These are phyloP conservation scores for Russula sp. DNA, from an alignment of 768 basidiomycete species.

Conservation along the genomic window DNA sequence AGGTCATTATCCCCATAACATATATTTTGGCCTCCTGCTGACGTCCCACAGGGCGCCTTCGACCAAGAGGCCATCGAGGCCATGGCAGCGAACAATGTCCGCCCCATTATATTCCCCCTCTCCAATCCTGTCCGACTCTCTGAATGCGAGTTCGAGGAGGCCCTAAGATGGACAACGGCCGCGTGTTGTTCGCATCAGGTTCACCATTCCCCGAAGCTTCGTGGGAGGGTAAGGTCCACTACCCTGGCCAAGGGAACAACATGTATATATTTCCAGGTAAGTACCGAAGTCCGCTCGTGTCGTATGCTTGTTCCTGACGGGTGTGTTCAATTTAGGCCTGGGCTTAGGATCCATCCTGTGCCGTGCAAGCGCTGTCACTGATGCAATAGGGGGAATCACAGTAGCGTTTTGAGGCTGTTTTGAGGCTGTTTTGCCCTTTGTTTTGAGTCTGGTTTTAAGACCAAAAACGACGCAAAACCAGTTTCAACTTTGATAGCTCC, in stretches of 20 bases:
- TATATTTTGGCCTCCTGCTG: background rate
- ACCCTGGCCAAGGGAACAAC: conserved; percentile 92
- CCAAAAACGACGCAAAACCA: too few relatives aligned
- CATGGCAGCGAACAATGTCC: conserved; percentile 76
- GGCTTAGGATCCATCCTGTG: conserved; percentile 79
- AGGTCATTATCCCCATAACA: conserved; percentile 37
- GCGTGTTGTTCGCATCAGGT: conserved; percentile 82
- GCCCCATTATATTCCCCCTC: conserved; percentile 90
- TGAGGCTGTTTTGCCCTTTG: too few relatives aligned
- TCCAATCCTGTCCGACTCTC: conserved; percentile 84
- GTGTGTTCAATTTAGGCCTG: conserved; percentile 44
- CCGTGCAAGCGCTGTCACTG: conserved; percentile 66
- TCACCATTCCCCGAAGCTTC: conserved; percentile 73
- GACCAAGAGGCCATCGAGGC: conserved; percentile 61
- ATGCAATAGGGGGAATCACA: too few relatives aligned
- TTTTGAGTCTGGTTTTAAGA: too few relatives aligned
- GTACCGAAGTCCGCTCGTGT: conserved; percentile 17
- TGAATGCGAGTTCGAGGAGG: conserved; percentile 77
- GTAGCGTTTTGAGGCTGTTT: too few relatives aligned
- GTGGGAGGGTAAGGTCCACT: conserved; percentile 54
- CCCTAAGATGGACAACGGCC: conserved; percentile 69
- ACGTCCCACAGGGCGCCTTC: conserved; percentile 60
- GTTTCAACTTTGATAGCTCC: too few relatives aligned
- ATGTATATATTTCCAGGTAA: conserved; percentile 81
- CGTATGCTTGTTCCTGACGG: conserved; percentile 11